These are phyloP conservation scores for Haematococcus lacustris DNA, from an alignment of 139 green algal species.

Conservation along the genomic window DNA sequence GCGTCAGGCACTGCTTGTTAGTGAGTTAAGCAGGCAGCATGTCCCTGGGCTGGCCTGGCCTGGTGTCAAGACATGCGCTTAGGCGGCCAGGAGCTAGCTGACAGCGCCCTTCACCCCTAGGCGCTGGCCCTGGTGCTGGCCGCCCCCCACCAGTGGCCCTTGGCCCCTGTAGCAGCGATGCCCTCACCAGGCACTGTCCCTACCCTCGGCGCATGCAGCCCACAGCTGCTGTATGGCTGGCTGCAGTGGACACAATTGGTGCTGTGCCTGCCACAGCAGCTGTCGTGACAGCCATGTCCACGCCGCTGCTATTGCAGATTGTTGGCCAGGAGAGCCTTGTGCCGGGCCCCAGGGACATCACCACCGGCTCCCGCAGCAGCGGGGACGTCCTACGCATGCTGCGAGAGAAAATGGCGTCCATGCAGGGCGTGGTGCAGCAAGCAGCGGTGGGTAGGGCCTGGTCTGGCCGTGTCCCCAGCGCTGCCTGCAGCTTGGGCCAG, in stretches of 20 bases:
- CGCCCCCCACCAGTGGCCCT: not conserved
- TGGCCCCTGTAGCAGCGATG: not conserved
- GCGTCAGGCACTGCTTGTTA: too few species aligned
- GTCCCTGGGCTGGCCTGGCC: too few species aligned
- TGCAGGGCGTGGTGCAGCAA: not conserved
- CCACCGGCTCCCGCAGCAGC: not conserved
- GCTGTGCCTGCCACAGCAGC: too few species aligned
- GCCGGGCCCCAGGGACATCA: not conserved
- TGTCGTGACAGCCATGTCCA: too few species aligned
- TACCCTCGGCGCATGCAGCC: not conserved
- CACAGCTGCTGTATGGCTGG: not conserved
- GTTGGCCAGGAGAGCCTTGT: not conserved
- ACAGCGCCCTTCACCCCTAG: too few species aligned
- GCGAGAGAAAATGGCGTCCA: not conserved
- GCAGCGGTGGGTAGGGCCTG: not conserved
- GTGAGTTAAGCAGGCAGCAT: too few species aligned
- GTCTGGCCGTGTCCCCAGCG: too few species aligned
- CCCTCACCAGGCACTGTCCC: not conserved
- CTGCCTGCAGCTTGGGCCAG: too few species aligned
- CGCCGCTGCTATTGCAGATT: not conserved
- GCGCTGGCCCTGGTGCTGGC: not conserved
- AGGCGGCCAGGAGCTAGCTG: too few species aligned
- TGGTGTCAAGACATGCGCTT: too few species aligned
- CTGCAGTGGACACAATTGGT: not conserved
- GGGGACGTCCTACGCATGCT: slow-evolving; percentile 2